phyloP scores from a whole-genome alignment of 805 yeast genomes.

The Barnettozyma siamensis region DNA sequence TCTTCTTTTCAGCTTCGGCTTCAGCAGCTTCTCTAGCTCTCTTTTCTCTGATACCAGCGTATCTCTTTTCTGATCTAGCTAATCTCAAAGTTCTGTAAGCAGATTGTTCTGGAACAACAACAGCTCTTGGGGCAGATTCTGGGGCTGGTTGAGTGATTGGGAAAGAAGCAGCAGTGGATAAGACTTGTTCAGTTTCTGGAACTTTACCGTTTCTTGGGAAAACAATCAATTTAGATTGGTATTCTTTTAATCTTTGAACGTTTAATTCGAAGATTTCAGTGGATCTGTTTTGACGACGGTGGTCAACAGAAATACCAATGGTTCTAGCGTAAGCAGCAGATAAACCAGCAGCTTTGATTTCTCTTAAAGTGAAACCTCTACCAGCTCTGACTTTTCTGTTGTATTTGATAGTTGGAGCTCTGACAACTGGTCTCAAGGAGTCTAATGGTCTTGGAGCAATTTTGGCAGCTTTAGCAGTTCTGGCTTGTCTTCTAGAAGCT shows the following conservation, averaged over 20 bases:
- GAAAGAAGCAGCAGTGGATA: constrained; percentile 73
- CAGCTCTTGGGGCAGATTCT: constrained; percentile 85
- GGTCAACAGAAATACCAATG: constrained; percentile 97
- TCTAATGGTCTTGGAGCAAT: constrained; percentile 98
- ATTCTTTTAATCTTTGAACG: constrained; percentile 94
- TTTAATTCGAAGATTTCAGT: constrained; percentile 91
- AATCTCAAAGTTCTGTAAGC: constrained; percentile 94
- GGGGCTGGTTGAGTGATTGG: constrained; percentile 79
- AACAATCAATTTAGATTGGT: constrained; percentile 91
- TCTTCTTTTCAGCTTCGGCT: constrained; percentile 99
- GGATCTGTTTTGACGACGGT: constrained; percentile 98
- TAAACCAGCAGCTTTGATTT: constrained; percentile 96
- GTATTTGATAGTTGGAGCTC: constrained; percentile 98
- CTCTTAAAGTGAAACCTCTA: constrained; percentile 98
- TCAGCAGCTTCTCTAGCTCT: constrained; percentile 95
- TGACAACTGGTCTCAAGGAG: constrained; percentile 92
- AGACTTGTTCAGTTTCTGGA: constrained; percentile 73
- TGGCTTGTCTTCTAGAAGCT: constrained; percentile 91
- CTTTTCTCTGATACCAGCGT: constrained; percentile 95
- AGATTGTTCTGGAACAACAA: constrained; percentile 55
- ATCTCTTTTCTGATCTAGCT: constrained; percentile 92
- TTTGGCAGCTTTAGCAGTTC: constrained; percentile 90
- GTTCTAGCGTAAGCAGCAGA: constrained; percentile 95
- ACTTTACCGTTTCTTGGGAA: constrained; percentile 90
- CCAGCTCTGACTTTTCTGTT: constrained; percentile 99